These are phyloP conservation scores for Xylaria curta DNA, from an alignment of 495 filamentous ascomycete species.

Conservation along the genomic window DNA sequence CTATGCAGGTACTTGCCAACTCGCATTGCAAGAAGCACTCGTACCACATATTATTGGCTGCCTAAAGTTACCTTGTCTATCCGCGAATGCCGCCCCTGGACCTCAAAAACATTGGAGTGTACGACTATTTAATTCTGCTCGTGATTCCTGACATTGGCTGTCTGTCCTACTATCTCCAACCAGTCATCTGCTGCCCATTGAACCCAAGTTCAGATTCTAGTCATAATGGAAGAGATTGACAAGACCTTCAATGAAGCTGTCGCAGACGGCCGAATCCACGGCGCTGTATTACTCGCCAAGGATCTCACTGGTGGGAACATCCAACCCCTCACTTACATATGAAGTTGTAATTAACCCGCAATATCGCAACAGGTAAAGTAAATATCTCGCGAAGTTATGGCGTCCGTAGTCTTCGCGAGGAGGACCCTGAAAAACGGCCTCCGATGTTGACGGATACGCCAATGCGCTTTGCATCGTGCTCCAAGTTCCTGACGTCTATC, in stretches of 20 bases:
- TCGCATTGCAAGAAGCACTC: background rate
- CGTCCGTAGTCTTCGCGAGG: constrained; percentile 16
- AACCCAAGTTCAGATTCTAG: background rate
- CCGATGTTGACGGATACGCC: constrained; percentile 18
- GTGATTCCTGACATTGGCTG: background rate
- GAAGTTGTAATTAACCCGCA: background rate
- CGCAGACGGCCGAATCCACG: constrained; percentile 25
- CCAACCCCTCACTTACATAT: background rate
- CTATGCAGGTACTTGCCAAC: background rate
- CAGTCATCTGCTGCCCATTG: background rate
- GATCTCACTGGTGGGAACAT: constrained; percentile 17
- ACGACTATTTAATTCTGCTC: background rate
- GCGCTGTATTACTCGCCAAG: constrained; percentile 23
- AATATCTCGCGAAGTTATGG: constrained; percentile 25
- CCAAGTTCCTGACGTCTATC: constrained; percentile 58
- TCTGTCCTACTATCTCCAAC: background rate
- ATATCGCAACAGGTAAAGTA: constrained; percentile 16
- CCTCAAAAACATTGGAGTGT: background rate
- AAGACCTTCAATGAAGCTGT: constrained; percentile 20
- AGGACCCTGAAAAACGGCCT: constrained; percentile 18
- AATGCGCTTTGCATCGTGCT: constrained; percentile 52
- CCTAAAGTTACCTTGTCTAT: background rate
- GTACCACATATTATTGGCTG: background rate
- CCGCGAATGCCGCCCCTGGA: background rate
- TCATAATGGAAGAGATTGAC: constrained; percentile 21